Conservation (phyloP, 208 protist species). For the Leishmania guyanensis region DNA sequence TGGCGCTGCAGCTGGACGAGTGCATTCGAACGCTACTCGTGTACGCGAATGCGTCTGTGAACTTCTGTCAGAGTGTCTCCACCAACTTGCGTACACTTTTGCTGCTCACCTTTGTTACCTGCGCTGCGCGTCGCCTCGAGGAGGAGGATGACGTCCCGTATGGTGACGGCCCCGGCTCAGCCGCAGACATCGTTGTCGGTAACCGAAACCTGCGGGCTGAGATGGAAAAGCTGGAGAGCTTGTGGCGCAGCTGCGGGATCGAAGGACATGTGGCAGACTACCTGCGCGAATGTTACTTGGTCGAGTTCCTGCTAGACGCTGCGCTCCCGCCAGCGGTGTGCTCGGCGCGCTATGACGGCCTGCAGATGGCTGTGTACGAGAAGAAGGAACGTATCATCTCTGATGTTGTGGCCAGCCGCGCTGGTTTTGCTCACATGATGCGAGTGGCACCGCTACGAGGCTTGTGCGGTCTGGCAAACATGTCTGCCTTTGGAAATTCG, state of each 20-base stretch:
- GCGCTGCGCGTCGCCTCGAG: slow-evolving; percentile 56
- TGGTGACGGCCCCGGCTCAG: slow-evolving; percentile 13
- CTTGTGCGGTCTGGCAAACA: slow-evolving; percentile 57
- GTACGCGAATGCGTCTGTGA: slow-evolving; percentile 75
- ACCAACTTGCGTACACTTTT: slow-evolving; percentile 50
- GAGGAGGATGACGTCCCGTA: slow-evolving; percentile 22
- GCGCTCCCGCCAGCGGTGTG: slow-evolving; percentile 87
- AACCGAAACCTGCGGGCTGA: slow-evolving; percentile 58
- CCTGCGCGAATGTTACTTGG: slow-evolving; percentile 74
- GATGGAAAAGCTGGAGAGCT: slow-evolving; percentile 45
- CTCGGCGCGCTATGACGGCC: slow-evolving; percentile 83
- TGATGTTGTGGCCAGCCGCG: slow-evolving; percentile 63
- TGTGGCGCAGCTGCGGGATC: slow-evolving; percentile 53
- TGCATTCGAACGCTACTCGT: slow-evolving; percentile 78
- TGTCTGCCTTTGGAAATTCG: slow-evolving; percentile 70
- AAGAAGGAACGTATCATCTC: slow-evolving; percentile 71
- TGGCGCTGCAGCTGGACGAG: slow-evolving; percentile 60
- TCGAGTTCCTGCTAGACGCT: slow-evolving; percentile 88
- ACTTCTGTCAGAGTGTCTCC: slow-evolving; percentile 57
- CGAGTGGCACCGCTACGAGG: slow-evolving; percentile 53
- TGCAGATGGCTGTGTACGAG: slow-evolving; percentile 49
- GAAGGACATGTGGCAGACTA: slow-evolving; percentile 41
- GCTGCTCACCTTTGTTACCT: slow-evolving; percentile 72
- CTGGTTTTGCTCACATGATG: slow-evolving; percentile 55
- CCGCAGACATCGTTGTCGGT: slow-evolving; percentile 19